phyloP scores from a whole-genome alignment of 1,284 basidiomycete species.

The Mrakiaceae sp. region DNA sequence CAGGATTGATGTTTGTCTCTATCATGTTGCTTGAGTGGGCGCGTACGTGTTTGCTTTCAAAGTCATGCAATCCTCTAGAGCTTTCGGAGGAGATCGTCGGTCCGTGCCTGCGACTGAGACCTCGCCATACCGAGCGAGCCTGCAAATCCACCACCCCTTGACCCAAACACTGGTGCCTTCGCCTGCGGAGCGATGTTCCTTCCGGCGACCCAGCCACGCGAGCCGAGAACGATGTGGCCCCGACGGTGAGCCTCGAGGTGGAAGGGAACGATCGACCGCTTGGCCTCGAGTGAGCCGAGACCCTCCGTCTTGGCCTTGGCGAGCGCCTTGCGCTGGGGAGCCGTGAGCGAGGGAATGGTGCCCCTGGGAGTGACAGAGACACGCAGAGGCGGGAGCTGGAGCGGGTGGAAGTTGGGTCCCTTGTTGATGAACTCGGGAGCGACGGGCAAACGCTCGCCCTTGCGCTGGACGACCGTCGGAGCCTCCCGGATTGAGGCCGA shows the following conservation, averaged over 20 bases:
- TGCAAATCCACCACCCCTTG: no score
- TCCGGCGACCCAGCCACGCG: neutral
- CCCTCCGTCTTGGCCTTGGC: neutral
- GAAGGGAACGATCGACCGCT: no score
- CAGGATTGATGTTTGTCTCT: no score
- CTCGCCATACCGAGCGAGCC: no score
- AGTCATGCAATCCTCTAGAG: no score
- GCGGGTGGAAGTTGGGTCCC: neutral
- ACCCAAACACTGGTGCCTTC: no score
- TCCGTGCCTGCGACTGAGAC: no score
- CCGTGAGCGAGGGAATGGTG: neutral
- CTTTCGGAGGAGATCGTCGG: no score
- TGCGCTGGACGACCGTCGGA: conserved; percentile 1
- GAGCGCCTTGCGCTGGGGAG: neutral
- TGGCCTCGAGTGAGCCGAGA: neutral
- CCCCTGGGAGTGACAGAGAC: neutral
- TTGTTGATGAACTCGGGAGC: neutral
- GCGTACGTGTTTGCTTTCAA: no score
- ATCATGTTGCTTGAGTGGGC: no score
- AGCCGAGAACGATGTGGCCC: neutral
- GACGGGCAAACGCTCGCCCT: neutral
- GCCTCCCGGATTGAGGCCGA: conserved; percentile 2
- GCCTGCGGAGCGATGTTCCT: neutral
- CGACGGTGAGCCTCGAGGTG: neutral
- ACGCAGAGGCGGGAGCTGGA: neutral